phyloP scores from a whole-genome alignment of 73 alveolate genomes.

The Stentor coeruleus region DNA sequence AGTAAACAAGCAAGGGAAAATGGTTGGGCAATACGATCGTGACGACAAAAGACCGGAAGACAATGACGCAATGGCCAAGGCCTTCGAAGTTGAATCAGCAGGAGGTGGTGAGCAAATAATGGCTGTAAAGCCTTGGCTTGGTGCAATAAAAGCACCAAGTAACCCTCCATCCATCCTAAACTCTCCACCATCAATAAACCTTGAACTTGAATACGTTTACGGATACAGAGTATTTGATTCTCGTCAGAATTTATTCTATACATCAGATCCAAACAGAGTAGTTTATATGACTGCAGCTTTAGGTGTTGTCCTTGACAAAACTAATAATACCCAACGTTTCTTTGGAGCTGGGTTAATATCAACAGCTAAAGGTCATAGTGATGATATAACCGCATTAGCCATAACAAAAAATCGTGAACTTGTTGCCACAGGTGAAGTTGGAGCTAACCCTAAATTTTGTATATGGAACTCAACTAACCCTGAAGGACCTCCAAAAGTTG shows the following conservation, averaged over 20 bases:
- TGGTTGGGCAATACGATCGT: slow-evolving; percentile 34
- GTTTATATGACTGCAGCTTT: slow-evolving; percentile 93
- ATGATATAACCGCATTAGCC: slow-evolving; percentile 87
- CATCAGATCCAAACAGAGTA: slow-evolving; percentile 57
- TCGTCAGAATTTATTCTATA: slow-evolving; percentile 80
- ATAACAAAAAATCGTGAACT: slow-evolving; percentile 59
- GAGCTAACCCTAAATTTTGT: slow-evolving; percentile 14
- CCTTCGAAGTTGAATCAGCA: slow-evolving; percentile 70
- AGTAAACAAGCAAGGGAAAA: slow-evolving; percentile 60
- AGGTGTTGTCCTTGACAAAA: slow-evolving; percentile 85
- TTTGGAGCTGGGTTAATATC: slow-evolving; percentile 76
- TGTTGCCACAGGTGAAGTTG: slow-evolving; percentile 39
- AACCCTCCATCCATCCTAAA: slow-evolving; percentile 38
- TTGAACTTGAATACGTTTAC: slow-evolving; percentile 85
- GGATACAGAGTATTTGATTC: slow-evolving; percentile 94
- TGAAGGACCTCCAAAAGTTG: neutral
- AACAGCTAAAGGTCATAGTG: slow-evolving; percentile 81
- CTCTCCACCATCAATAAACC: slow-evolving; percentile 74
- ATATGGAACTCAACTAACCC: neutral
- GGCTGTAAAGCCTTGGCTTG: slow-evolving; percentile 79
- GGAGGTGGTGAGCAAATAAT: slow-evolving; percentile 71
- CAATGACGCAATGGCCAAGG: slow-evolving; percentile 31
- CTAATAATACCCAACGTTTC: slow-evolving; percentile 71
- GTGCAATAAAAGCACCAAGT: slow-evolving; percentile 71
- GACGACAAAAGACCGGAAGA: slow-evolving; percentile 46